These are phyloP conservation scores for Kuraishia borneana DNA, from an alignment of 805 yeast species.

Conservation along the genomic window DNA sequence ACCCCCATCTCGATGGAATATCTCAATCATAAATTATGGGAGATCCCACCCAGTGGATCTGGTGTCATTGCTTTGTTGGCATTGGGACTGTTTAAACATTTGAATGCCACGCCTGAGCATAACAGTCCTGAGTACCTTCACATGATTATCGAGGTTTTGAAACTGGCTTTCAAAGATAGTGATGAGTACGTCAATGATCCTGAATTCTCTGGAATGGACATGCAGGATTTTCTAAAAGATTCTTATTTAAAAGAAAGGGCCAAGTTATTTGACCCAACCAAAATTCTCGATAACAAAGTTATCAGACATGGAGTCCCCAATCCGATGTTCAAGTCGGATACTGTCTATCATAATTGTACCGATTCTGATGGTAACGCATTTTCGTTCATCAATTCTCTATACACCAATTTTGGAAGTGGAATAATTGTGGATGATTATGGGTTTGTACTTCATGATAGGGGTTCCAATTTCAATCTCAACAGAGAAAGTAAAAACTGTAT, in stretches of 20 bases:
- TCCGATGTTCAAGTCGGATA: slow-evolving; percentile 51
- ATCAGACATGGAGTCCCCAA: slow-evolving; percentile 46
- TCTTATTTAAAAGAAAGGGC: slow-evolving; percentile 41
- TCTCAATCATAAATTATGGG: slow-evolving; percentile 54
- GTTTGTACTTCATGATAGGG: slow-evolving; percentile 66
- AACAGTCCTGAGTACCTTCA: slow-evolving; percentile 67
- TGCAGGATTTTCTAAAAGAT: slow-evolving; percentile 28
- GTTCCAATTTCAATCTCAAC: slow-evolving; percentile 58
- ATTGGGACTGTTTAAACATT: slow-evolving; percentile 49
- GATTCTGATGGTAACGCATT: slow-evolving; percentile 71
- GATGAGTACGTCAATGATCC: slow-evolving; percentile 66
- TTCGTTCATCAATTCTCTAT: slow-evolving; percentile 70
- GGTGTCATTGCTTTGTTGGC: slow-evolving; percentile 70
- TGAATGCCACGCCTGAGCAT: slow-evolving; percentile 38
- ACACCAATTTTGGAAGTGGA: slow-evolving; percentile 58
- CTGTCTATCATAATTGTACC: slow-evolving; percentile 55
- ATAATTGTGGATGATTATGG: slow-evolving; percentile 57
- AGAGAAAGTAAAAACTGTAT: slow-evolving; percentile 46
- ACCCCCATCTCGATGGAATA: slow-evolving; percentile 50
- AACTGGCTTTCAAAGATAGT: slow-evolving; percentile 63
- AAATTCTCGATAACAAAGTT: slow-evolving; percentile 27
- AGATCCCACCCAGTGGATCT: slow-evolving; percentile 79
- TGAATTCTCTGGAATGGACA: slow-evolving; percentile 19
- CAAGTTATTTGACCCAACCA: slow-evolving; percentile 26
- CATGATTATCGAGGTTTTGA: slow-evolving; percentile 56